phyloP scores from a whole-genome alignment of 2,329 filamentous ascomycete genomes.

The Aspergillus udagawae region DNA sequence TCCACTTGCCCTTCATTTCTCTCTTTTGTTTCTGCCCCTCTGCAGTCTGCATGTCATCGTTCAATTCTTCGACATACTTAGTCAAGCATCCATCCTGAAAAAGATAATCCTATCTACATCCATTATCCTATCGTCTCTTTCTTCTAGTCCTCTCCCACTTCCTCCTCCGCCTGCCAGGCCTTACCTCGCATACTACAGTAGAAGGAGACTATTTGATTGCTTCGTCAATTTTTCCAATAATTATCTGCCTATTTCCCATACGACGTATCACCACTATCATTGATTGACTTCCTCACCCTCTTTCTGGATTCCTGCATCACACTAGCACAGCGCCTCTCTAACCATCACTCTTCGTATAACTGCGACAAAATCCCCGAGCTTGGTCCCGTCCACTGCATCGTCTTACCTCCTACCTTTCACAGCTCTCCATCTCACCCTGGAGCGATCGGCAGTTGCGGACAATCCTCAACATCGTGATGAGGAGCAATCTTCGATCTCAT shows the following conservation, averaged over 20 bases:
- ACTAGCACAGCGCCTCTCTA: neutral
- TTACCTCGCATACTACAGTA: neutral
- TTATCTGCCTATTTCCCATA: neutral
- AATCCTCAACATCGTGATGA: conserved; percentile 11
- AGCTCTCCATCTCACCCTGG: conserved; percentile 12
- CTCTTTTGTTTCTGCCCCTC: neutral
- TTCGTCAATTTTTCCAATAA: neutral
- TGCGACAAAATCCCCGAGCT: neutral
- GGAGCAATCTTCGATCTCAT: conserved; percentile 15
- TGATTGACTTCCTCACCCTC: neutral
- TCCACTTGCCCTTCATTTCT: neutral
- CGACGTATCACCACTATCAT: neutral
- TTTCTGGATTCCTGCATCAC: neutral
- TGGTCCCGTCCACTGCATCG: neutral
- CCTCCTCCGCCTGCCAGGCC: conserved; percentile 4
- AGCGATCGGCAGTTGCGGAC: conserved; percentile 15
- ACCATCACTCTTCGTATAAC: neutral
- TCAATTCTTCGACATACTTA: neutral
- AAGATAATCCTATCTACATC: neutral
- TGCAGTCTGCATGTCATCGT: neutral
- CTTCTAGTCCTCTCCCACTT: conserved; percentile 2
- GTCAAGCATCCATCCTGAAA: neutral
- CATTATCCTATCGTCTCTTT: neutral
- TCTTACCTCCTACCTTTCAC: neutral
- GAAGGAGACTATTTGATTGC: neutral